A percentile compares a stretch with the other conserved stretches of the same genome.
Evolutionary conservation across 352 stramenopile genomes (phyloP).

Genomic region (Phytophthora foliorum): DNA sequence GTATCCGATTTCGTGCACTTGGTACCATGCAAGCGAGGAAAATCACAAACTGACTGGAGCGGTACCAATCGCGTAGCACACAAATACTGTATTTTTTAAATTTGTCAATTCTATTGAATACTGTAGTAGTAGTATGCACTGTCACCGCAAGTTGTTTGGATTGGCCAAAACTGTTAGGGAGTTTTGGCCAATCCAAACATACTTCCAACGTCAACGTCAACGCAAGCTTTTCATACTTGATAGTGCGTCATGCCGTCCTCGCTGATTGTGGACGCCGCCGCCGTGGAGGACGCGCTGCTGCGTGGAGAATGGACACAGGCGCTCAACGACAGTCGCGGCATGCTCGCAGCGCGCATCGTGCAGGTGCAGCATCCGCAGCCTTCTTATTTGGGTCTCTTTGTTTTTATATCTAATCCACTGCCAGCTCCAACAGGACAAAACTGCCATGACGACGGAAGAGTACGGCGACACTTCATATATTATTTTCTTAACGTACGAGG

Average conservation of each 20-base stretch:
- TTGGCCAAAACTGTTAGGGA: no score
- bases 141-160: no score
- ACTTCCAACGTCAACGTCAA: conserved; percentile 34
- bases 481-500: no score
- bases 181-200: no score
- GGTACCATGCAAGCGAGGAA: no score
- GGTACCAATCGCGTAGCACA: no score
- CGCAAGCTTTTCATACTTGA: conserved; percentile 1
- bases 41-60: no score
- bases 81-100: no score
- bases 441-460: conserved; percentile 34
- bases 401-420: not conserved
- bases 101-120: no score
- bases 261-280: conserved; percentile 23
- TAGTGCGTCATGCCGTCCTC: conserved; percentile 11
- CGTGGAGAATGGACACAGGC: conserved; percentile 65
- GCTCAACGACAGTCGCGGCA: conserved; percentile 57
- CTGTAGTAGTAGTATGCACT: no score
- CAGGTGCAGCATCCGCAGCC: conserved; percentile 26
- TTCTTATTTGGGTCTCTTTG: not conserved
- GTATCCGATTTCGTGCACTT: no score
- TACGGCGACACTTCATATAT: conserved; percentile 10
- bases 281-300: conserved; percentile 67
- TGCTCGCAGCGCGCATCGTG: conserved; percentile 43
- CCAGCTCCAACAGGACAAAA: conserved; percentile 30